A percentile compares a stretch with the other conserved stretches of the same genome.
Conservation (phyloP, 73 alveolate species). For the Paraurostyla sp. region DNA sequence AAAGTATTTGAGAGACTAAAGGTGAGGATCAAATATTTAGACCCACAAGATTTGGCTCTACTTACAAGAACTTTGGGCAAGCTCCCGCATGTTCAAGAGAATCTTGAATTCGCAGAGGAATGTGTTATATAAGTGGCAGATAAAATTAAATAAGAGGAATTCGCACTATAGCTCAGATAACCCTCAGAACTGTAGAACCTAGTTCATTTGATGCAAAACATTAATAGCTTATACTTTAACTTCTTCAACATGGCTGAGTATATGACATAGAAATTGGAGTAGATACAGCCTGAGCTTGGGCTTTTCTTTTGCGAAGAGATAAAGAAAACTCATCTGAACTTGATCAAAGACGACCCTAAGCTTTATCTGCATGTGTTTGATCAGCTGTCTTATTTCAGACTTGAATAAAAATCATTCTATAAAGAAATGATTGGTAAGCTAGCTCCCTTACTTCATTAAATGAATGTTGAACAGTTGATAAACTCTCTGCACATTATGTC, state of each 20-base stretch:
- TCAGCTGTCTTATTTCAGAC: not conserved
- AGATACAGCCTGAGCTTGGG: not conserved
- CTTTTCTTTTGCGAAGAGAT: not conserved
- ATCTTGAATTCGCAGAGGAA: too few species aligned
- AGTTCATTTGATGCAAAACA: too few species aligned
- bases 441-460: not conserved
- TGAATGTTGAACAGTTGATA: not conserved
- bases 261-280: not conserved
- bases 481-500: not conserved
- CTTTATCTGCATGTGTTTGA: not conserved
- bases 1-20: not conserved
- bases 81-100: too few species aligned
- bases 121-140: too few species aligned
- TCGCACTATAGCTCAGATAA: too few species aligned
- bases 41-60: too few species aligned
- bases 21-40: too few species aligned
- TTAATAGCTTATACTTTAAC: too few species aligned
- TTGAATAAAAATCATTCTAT: not conserved
- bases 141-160: too few species aligned
- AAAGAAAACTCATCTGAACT: not conserved
- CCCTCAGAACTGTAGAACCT: too few species aligned
- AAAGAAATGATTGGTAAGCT: not conserved
- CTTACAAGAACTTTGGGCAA: too few species aligned
- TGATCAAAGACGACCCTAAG: not conserved
- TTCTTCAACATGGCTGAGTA: too few species aligned